phyloP scores from a whole-genome alignment of 306 rosid species.

The Quercus cerris region DNA sequence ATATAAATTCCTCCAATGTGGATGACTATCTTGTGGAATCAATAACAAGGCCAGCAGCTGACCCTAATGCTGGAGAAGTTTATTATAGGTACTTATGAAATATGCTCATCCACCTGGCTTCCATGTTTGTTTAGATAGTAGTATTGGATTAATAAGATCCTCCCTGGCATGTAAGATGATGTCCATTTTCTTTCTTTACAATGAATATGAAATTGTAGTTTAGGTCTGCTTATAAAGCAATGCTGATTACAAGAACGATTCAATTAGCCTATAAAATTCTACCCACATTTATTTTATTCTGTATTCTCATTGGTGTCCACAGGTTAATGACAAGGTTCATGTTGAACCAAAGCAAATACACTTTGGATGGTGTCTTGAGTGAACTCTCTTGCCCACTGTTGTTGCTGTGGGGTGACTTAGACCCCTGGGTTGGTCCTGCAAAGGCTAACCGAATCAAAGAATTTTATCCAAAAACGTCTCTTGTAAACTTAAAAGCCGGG shows the following conservation, averaged over 20 bases:
- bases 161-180: background rate
- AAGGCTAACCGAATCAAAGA: slow-evolving; percentile 75
- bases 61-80: slow-evolving; percentile 92
- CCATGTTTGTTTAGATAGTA: too few relatives aligned
- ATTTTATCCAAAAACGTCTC: slow-evolving; percentile 68
- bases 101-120: background rate
- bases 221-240: background rate
- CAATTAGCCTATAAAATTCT: background rate
- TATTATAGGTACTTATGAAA: slow-evolving; percentile 61
- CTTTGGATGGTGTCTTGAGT: slow-evolving; percentile 42
- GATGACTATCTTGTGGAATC: slow-evolving; percentile 94
- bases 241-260: background rate
- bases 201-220: background rate
- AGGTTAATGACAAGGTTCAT: too few relatives aligned
- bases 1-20: slow-evolving; percentile 68
- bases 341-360: too few relatives aligned
- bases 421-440: slow-evolving; percentile 96
- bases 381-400: slow-evolving; percentile 79
- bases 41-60: slow-evolving; percentile 82
- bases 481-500: slow-evolving; percentile 81
- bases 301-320: too few relatives aligned
- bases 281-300: background rate
- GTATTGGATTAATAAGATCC: background rate
- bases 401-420: slow-evolving; percentile 94
- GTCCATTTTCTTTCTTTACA: background rate